A percentile compares a stretch with the other conserved stretches of the same genome.
Evolutionary conservation across 768 basidiomycete species (phyloP).

Genomic region (Kwoniella mangroviensis): DNA sequence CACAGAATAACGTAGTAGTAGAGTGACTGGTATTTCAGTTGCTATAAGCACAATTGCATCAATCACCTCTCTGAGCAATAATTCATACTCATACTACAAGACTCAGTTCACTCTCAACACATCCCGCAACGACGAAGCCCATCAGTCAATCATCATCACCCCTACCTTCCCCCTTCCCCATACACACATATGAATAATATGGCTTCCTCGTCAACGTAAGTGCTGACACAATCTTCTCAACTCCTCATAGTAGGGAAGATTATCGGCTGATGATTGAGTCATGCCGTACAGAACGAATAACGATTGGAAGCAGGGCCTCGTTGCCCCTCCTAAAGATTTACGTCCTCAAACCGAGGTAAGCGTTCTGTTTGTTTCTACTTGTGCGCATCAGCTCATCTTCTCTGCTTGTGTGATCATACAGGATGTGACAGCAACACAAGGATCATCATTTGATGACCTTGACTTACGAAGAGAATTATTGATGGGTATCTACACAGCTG

Average conservation of each 20-base stretch:
- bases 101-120: neutral
- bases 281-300: constrained; percentile 9
- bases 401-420: constrained; percentile 29
- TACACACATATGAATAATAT: constrained; percentile 23
- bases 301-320: constrained; percentile 76
- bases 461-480: constrained; percentile 88
- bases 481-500: constrained; percentile 99
- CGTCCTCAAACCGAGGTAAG: constrained; percentile 87
- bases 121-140: neutral
- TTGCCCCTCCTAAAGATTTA: constrained; percentile 83
- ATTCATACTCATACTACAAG: neutral
- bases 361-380: neutral
- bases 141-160: neutral
- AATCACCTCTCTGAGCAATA: too few relatives aligned
- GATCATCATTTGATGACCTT: constrained; percentile 95
- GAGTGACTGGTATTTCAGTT: neutral
- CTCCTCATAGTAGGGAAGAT: too few relatives aligned
- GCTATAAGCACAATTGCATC: neutral
- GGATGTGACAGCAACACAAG: constrained; percentile 92
- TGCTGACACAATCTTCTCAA: neutral
- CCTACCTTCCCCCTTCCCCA: neutral
- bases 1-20: neutral
- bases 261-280: too few relatives aligned
- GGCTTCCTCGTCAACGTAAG: constrained; percentile 50
- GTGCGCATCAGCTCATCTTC: neutral